Base-by-base conservation (phyloP, 345 rosid genomes). In the Boechera retrofracta region DNA sequence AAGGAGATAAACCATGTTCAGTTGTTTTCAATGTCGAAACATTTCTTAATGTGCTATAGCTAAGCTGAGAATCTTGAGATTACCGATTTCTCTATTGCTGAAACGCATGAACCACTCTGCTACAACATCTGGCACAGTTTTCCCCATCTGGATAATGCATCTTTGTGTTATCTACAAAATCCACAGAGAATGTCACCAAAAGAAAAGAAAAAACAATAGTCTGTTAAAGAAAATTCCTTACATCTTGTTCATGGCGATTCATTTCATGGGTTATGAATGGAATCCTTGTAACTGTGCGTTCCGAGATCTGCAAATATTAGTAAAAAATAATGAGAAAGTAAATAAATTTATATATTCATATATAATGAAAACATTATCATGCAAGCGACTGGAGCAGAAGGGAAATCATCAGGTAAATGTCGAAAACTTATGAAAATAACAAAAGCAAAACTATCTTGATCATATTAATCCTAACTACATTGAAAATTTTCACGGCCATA, bases 201-300 rank as follows among this genome's bases (percentile, higher is more conserved):
- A 0, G 4, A 1, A 31, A 7, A 51, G 2, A 29, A 1, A 21
- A 9, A 68, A 15, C 10, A 11, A 11, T 10, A 39, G 32, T 47
- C 15, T 26, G 47, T 48, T 77, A 24, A 0, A 69, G 42, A 10
- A 41, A 73, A 13, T 0, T 73, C 16, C 88, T 70, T 88, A 92
- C 98, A 85, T 89, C 89, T 72, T 92, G 97, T 71, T 90, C 98
- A 77, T 88, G 89, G 60, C 86, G 87, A 76, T 92, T 90, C 82
- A 73, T 88, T 77, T 88, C 97, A 80, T 94, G 98, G 33, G 87
- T 88, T 67, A 63, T 6, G 67, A 72, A 85, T 38, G 97, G 98
- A 81, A 92, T 87, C 77, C 83, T 76, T 42, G 88, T 81, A 57
- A 83, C 70, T n/a, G 77, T 64, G 56, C 85, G 90, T 55, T 89